Conservation (phyloP, 2,329 filamentous ascomycete genomes). For the Neonectria punicea region DNA sequence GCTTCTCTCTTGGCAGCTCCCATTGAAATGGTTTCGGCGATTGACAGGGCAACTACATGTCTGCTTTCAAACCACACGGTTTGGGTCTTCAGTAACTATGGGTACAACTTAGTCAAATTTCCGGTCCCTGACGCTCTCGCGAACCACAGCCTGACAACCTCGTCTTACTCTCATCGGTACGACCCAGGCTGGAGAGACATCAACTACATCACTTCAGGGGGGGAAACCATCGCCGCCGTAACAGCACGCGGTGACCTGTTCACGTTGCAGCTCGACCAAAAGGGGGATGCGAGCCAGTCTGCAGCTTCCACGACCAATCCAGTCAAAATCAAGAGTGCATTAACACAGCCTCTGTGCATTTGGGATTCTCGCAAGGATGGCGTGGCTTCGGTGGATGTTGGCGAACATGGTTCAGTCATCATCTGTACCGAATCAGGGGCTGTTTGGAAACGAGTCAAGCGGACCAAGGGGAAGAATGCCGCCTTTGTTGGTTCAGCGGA, state of each 20-base stretch:
- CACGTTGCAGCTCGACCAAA: slow-evolving; percentile 80
- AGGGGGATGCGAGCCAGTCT: slow-evolving; percentile 67
- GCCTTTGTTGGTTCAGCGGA: slow-evolving; percentile 59
- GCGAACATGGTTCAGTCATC: slow-evolving; percentile 94
- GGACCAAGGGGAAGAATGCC: slow-evolving; percentile 81
- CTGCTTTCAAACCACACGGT: slow-evolving; percentile 89
- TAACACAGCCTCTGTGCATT: slow-evolving; percentile 81
- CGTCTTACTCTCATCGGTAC: slow-evolving; percentile 61
- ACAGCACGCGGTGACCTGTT: slow-evolving; percentile 89
- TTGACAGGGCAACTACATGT: slow-evolving; percentile 88
- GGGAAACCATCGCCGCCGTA: slow-evolving; percentile 90
- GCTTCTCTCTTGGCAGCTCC: slow-evolving; percentile 75
- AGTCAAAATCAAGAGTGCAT: slow-evolving; percentile 84
- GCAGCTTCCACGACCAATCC: slow-evolving; percentile 89
- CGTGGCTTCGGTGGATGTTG: slow-evolving; percentile 85
- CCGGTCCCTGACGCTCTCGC: slow-evolving; percentile 76
- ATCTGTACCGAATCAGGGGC: slow-evolving; percentile 92
- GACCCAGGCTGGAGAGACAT: slow-evolving; percentile 76
- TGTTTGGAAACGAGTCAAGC: slow-evolving; percentile 89
- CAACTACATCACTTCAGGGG: slow-evolving; percentile 81
- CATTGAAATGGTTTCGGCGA: slow-evolving; percentile 85
- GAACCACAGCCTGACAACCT: slow-evolving; percentile 74
- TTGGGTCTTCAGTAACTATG: slow-evolving; percentile 94
- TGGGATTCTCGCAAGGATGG: slow-evolving; percentile 92
- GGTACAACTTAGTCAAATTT: slow-evolving; percentile 91